Conservation (phyloP, 2,329 filamentous ascomycete species). For the Tetracladium maxilliforme region DNA sequence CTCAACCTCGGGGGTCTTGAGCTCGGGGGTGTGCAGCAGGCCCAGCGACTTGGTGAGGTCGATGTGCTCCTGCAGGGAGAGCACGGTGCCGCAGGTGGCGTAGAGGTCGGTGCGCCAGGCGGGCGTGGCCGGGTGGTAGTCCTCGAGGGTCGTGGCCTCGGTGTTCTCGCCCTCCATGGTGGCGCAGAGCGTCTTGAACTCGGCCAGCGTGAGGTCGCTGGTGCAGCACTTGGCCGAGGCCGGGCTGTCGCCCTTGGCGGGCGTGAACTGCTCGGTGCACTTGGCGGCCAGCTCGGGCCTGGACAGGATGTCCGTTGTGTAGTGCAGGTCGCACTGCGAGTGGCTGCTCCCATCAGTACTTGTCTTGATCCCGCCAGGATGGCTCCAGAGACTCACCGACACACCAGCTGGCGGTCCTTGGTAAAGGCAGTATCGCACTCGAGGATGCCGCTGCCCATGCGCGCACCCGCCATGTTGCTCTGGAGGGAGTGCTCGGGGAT, state of each 20-base stretch:
- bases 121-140: conserved; percentile 43
- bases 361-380: no score
- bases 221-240: conserved; percentile 57
- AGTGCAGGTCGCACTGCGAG: conserved; percentile 52
- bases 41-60: conserved; percentile 39
- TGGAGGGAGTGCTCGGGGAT: conserved; percentile 50
- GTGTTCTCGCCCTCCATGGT: conserved; percentile 55
- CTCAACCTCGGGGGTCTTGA: conserved; percentile 52
- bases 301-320: conserved; percentile 51
- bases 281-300: conserved; percentile 47
- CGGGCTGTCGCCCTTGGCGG: conserved; percentile 29
- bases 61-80: conserved; percentile 49
- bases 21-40: conserved; percentile 49
- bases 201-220: conserved; percentile 51
- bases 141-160: conserved; percentile 37
- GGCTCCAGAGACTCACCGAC: no score
- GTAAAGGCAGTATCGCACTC: conserved; percentile 59
- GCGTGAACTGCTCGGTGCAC: conserved; percentile 46
- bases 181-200: conserved; percentile 53
- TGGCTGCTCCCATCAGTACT: no score
- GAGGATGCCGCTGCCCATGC: conserved; percentile 52
- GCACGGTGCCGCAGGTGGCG: conserved; percentile 44
- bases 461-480: conserved; percentile 43
- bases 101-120: conserved; percentile 52
- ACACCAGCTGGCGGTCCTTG: conserved; percentile 48